Evolutionary conservation across 164 flowering plant species (phyloP).

Genomic region (Sedum album): DNA sequence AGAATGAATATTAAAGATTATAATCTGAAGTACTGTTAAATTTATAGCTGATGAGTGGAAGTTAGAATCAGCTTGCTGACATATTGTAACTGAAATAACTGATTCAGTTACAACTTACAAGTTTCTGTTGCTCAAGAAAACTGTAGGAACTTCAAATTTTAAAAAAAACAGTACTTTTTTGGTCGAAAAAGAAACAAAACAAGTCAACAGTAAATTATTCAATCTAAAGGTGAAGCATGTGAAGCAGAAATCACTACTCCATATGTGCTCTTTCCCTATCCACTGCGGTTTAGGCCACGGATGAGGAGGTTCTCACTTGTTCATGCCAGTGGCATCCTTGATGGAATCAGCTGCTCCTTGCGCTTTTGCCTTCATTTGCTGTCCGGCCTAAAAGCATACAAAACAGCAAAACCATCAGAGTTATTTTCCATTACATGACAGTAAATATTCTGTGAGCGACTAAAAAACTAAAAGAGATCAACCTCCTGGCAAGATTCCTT

Average conservation of each 20-base stretch:
- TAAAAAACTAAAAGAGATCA: neutral
- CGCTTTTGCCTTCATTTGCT: constrained; percentile 25
- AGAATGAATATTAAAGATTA: no score
- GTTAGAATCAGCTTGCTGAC: no score
- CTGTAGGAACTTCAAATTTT: no score
- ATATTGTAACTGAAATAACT: no score
- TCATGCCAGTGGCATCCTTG: constrained; percentile 43
- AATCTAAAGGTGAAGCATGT: no score
- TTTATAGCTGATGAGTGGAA: no score
- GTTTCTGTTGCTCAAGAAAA: no score
- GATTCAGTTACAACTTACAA: no score
- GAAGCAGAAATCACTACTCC: neutral
- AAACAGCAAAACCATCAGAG: neutral
- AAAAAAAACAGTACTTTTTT: no score
- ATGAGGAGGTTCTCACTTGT: constrained; percentile 18
- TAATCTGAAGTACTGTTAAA: no score
- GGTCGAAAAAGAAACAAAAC: neutral
- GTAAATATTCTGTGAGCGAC: neutral
- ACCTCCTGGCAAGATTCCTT: constrained; percentile 30
- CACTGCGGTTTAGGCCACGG: neutral
- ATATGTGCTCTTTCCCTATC: neutral
- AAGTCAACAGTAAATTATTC: neutral
- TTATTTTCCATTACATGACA: neutral
- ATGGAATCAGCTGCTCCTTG: constrained; percentile 37
- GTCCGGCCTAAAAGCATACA: constrained; percentile 5